Evolutionary conservation across 202 grass and related monocot species (phyloP).

Genomic region (Panicum hallii): DNA sequence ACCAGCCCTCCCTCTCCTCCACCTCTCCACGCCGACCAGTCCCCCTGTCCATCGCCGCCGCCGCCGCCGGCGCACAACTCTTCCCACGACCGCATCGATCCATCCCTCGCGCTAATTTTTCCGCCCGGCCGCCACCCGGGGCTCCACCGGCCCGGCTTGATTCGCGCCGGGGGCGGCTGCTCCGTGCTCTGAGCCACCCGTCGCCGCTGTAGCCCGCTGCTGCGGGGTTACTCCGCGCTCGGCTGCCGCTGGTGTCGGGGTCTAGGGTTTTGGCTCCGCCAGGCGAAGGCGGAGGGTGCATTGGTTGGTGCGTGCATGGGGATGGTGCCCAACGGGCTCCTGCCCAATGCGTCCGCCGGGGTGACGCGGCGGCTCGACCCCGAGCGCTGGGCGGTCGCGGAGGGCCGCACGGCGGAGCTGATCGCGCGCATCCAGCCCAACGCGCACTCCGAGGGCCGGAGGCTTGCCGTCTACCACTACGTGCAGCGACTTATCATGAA

Average conservation of each 20-base stretch:
- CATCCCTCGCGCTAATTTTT: slow-evolving; percentile 12
- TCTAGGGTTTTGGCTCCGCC: slow-evolving; percentile 29
- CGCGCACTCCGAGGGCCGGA: slow-evolving; percentile 61
- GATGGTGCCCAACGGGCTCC: slow-evolving; percentile 75
- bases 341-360: slow-evolving; percentile 58
- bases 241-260: background rate
- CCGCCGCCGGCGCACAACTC: background rate
- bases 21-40: slow-evolving; percentile 49
- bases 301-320: slow-evolving; percentile 41
- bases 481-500: slow-evolving; percentile 69
- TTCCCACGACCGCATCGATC: slow-evolving; percentile 17
- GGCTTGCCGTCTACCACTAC: slow-evolving; percentile 73
- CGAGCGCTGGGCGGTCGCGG: slow-evolving; percentile 68
- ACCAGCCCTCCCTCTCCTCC: slow-evolving; percentile 35
- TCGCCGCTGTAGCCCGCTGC: slow-evolving; percentile 22
- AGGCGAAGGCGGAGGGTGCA: slow-evolving; percentile 4
- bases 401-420: slow-evolving; percentile 68
- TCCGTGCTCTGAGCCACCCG: slow-evolving; percentile 27
- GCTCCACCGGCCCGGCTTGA: slow-evolving; percentile 36
- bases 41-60: slow-evolving; percentile 32
- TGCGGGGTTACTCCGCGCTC: background rate
- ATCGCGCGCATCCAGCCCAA: slow-evolving; percentile 88
- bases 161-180: slow-evolving; percentile 38
- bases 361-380: slow-evolving; percentile 62
- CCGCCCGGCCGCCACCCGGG: no score